These are phyloP conservation scores for Elongisporangium prolatum DNA, from an alignment of 352 stramenopile species.

Conservation along the genomic window DNA sequence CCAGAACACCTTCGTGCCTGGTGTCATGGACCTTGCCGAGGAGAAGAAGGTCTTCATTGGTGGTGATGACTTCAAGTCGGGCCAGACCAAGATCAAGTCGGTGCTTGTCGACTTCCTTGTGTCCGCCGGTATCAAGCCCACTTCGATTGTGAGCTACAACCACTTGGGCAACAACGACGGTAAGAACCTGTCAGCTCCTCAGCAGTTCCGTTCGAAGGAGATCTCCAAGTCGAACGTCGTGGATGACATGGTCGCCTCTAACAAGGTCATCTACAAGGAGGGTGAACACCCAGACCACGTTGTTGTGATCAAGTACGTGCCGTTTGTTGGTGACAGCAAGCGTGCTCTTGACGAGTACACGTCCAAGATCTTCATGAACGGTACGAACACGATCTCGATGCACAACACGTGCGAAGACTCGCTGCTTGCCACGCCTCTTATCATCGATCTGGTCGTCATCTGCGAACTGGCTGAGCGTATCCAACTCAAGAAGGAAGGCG, in stretches of 20 bases:
- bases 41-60: conserved; percentile 96
- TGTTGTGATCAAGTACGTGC: conserved; percentile 99
- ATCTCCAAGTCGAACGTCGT: conserved; percentile 99
- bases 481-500: conserved; percentile 90
- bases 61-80: conserved; percentile 99
- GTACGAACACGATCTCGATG: conserved; percentile 99
- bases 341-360: conserved; percentile 99
- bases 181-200: conserved; percentile 98
- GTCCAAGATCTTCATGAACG: conserved; percentile 99
- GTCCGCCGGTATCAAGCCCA: conserved; percentile 98
- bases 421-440: conserved; percentile 96
- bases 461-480: conserved; percentile 97
- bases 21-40: conserved; percentile 94
- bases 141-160: conserved; percentile 99
- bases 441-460: conserved; percentile 98
- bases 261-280: conserved; percentile 96
- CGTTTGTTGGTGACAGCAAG: conserved; percentile 98
- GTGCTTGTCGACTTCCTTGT: conserved; percentile 99
- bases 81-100: conserved; percentile 99
- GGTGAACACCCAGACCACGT: conserved; percentile 99
- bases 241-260: conserved; percentile 98
- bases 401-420: conserved; percentile 99
- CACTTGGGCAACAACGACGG: conserved; percentile 99
- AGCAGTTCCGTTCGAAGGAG: conserved; percentile 99
- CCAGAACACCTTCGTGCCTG: conserved; percentile 99